A percentile compares a stretch with the other conserved stretches of the same genome.
These are phyloP conservation scores for Cephaloascus fragrans DNA, from an alignment of 805 yeast genomes.

Conservation along the genomic window DNA sequence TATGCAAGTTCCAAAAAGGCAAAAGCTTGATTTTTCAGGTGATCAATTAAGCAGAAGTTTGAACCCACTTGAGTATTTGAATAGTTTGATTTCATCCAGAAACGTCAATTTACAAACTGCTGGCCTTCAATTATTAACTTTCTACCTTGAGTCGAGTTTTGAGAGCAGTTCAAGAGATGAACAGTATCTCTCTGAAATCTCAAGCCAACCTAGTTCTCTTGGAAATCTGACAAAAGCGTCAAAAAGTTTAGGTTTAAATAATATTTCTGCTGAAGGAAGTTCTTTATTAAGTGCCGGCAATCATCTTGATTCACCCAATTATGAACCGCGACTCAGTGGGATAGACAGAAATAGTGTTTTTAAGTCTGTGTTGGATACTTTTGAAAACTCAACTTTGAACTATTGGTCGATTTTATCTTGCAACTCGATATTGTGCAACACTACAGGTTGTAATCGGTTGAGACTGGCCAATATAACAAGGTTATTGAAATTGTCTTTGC, in stretches of 20 bases:
- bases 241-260: background rate
- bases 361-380: conserved; percentile 9
- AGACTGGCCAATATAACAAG: conserved; percentile 7
- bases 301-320: conserved; percentile 4
- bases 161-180: conserved; percentile 6
- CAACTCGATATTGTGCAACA: conserved; percentile 7
- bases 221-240: background rate
- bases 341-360: conserved; percentile 6
- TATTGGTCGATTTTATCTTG: conserved; percentile 17
- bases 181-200: background rate
- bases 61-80: conserved; percentile 13
- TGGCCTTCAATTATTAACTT: conserved; percentile 18
- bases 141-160: conserved; percentile 11
- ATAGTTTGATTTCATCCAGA: conserved; percentile 12
- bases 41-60: conserved; percentile 12
- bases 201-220: background rate
- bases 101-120: conserved; percentile 7
- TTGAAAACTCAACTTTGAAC: conserved; percentile 11
- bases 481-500: conserved; percentile 23
- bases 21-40: conserved; percentile 13
- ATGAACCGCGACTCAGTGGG: background rate
- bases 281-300: background rate
- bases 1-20: conserved; percentile 11
- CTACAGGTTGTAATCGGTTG: background rate
- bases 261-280: background rate